Evolutionary conservation across 345 rosid species (phyloP), one percentile per base, ranked within the genome.

Genomic region (Dovyalis caffra): DNA sequence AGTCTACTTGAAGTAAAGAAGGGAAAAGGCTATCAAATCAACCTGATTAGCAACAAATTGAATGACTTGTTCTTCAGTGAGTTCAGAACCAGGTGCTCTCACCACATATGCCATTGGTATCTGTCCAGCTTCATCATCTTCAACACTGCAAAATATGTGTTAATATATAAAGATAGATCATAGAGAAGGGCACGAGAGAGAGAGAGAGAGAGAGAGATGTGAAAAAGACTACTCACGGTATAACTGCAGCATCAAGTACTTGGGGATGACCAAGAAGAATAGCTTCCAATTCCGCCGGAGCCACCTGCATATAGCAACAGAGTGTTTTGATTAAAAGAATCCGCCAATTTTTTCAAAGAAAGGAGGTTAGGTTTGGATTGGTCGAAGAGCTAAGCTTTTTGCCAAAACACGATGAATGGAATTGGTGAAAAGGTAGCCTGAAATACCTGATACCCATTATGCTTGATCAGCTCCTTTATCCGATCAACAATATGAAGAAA

Each of bases 401-500:
- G 29, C 63, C 6, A 23, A 58, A 58, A 62, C 61, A 43, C 28
- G 23, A 32, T 64, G 38, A 51, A 25, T 3, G 43, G 32, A 65
- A 10, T 4, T 35, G 33, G 53, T 60, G 23, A 45, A 62, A 47
- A 4, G 18, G 18, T 29, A 28, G 8, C 21, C 26, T 23, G 31
- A 5, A 51, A 45, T 70, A 88, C 90, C 90, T 87, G 92, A 75
- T 85, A 90, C 8, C 88, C 91, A 31, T 90, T 90, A 16, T 88
- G 91, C 86, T 88, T 90, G 79, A 88, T 90, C 31, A 90, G 90
- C 74, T 90, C 95, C 82, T 88, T 90, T 2, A 88, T 87, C 78
- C 91, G 78, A 69, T 88, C 92, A 68, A 88, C 88, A 67, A 88
- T 75, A 21, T 85, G 82, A 21, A 87, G 76, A 70, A 74, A 87